Conservation (phyloP, 441 rosid genomes). For the Pelargonium cotyledonis region DNA sequence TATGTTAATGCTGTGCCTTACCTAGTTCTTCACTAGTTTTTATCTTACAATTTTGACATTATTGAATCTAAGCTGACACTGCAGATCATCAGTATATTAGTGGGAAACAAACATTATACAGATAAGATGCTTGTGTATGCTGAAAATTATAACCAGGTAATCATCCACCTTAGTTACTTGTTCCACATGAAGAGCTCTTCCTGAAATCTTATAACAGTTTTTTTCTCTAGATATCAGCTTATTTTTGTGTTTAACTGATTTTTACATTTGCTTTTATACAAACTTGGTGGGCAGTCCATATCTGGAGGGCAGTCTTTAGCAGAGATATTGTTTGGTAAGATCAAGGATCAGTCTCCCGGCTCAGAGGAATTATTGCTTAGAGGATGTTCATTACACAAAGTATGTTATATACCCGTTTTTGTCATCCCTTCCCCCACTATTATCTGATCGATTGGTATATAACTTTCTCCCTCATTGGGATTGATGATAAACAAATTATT, state of each 20-base stretch:
- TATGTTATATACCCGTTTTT: constrained; percentile 24
- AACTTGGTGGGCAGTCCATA: constrained; percentile 54
- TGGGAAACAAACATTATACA: constrained; percentile 56
- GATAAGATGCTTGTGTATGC: constrained; percentile 78
- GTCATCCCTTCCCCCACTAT: constrained; percentile 15
- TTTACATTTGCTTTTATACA: constrained; percentile 11
- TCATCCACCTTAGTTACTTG: constrained; percentile 11
- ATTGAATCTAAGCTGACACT: constrained; percentile 11
- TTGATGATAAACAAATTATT: not conserved
- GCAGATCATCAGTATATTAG: constrained; percentile 74
- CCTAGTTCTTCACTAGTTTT: constrained; percentile 14
- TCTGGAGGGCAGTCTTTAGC: constrained; percentile 93
- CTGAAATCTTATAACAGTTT: constrained; percentile 6
- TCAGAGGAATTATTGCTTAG: constrained; percentile 41
- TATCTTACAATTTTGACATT: constrained; percentile 1
- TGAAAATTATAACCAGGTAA: constrained; percentile 89
- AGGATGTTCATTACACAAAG: constrained; percentile 76
- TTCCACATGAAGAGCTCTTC: constrained; percentile 14
- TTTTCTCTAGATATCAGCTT: not conserved
- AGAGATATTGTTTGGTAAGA: constrained; percentile 67
- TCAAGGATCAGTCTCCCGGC: constrained; percentile 39
- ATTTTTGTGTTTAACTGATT: constrained; percentile 8
- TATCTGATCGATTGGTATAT: not conserved
- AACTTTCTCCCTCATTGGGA: too few relatives aligned
- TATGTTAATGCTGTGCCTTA: constrained; percentile 12